A percentile compares a stretch with the other conserved stretches of the same genome.
Evolutionary conservation across 371 early-diverging fungal genomes (phyloP).

Genomic region (Mortierella sp.): DNA sequence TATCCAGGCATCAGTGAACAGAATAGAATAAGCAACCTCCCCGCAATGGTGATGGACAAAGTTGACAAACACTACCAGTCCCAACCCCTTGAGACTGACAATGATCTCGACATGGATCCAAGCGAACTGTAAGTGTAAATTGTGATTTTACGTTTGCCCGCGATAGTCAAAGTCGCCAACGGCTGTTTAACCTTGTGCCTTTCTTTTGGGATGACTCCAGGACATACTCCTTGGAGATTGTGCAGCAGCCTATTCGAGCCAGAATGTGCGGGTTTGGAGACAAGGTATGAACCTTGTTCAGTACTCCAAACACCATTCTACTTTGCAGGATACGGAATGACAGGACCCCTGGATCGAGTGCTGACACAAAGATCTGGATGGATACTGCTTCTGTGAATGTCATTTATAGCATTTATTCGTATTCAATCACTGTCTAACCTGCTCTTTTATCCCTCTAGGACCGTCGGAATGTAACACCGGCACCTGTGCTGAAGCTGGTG

Average conservation of each 20-base stretch:
- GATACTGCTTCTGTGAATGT: too few species aligned
- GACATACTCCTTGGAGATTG: constrained; percentile 46
- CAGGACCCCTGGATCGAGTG: too few species aligned
- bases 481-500: constrained; percentile 55
- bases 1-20: not conserved
- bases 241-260: constrained; percentile 78
- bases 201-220: constrained; percentile 6
- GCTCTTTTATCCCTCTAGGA: constrained; percentile 36
- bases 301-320: too few species aligned
- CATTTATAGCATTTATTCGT: too few species aligned
- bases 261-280: constrained; percentile 86
- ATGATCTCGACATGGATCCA: constrained; percentile 20
- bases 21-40: not conserved
- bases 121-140: constrained; percentile 22
- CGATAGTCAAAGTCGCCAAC: not conserved
- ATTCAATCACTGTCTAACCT: too few species aligned
- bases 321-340: too few species aligned
- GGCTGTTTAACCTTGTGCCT: not conserved
- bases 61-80: constrained; percentile 22
- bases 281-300: constrained; percentile 41
- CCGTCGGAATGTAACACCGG: constrained; percentile 60
- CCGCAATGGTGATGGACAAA: constrained; percentile 14
- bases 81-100: constrained; percentile 6
- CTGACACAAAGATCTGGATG: too few species aligned
- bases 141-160: not conserved